Base-by-base conservation (phyloP, 2,329 filamentous ascomycete species). In the Aureobasidium musti region DNA sequence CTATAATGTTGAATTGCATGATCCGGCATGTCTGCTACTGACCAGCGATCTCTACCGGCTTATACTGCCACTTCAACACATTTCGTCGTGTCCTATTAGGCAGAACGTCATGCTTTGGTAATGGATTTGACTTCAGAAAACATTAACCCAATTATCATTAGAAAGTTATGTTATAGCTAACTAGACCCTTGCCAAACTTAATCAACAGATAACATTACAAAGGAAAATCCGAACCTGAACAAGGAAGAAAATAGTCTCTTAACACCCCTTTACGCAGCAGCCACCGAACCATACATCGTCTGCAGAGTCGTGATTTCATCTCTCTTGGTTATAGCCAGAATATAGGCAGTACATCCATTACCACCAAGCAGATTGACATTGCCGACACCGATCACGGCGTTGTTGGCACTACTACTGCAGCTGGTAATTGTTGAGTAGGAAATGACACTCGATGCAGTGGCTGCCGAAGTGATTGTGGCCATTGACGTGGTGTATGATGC, bases 251-350 rank as follows among this genome's bases (percentile, higher is more conserved):
- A 14, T 2, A 39, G 19, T 1, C 43, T 21, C 43, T 3, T 7
- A 49, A 10, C n/a, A 10, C 11, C 43, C 13, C 7, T 11, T 49
- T 13, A 49, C 11, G 28, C 23, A 28, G 3, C 8, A 49, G 23
- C 19, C 30, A 53, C 19, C 50, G 19, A 26, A 6, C 41, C 26
- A 23, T 60, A 60, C 1, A 60, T 7, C 4, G 56, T 60, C 30
- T 60, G 41, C 41, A 60, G 19, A 23, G 56, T 60, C 26, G 56
- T 60, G 19, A 28, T 28, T 3, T 35, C 56, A 14, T 47, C 56
- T 35, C 56, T 60, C 19, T 49, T 60, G 19, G 5, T 19, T 1
- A 33, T 5, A 19, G 8, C 19, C 17, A 60, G 1, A 2, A 60
- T 17, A 23, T 33, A 30, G 2, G 11, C 8, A 23, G 19, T 60